phyloP scores from a whole-genome alignment of 306 rosid species.

The Cotoneaster glaucophyllus region DNA sequence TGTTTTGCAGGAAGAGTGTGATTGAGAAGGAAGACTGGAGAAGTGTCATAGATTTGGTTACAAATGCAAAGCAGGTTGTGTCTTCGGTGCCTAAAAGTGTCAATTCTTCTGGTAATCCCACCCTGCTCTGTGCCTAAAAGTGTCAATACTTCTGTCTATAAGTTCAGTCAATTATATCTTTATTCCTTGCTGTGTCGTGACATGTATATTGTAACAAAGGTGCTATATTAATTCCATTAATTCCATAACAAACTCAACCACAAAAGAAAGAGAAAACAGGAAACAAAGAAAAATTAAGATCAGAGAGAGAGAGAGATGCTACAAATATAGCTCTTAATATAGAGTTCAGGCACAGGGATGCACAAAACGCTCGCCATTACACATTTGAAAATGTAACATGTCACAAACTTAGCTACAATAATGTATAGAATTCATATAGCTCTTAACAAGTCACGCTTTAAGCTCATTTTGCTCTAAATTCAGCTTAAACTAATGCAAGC shows the following conservation, averaged over 20 bases:
- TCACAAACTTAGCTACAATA: neutral
- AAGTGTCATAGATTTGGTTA: too few species aligned
- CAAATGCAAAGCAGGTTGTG: too few species aligned
- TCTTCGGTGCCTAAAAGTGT: too few species aligned
- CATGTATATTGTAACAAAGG: too few species aligned
- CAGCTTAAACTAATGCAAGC: neutral
- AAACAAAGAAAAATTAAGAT: neutral
- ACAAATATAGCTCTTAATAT: neutral
- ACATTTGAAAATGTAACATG: neutral
- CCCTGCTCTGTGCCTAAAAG: too few species aligned
- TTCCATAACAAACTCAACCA: neutral
- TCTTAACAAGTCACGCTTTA: neutral
- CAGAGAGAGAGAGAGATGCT: neutral
- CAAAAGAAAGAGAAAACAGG: neutral
- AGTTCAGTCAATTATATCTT: too few species aligned
- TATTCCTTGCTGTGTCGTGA: too few species aligned
- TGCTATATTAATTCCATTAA: too few species aligned
- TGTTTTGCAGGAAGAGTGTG: too few species aligned
- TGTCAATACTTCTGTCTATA: too few species aligned
- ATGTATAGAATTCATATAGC: neutral
- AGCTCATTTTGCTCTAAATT: neutral
- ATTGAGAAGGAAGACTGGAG: too few species aligned
- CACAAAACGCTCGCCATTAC: neutral
- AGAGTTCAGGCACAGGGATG: neutral
- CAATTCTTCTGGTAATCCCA: too few species aligned